phyloP scores from a whole-genome alignment of 148 eudicot species.

The Vaccinium macrocarpon region DNA sequence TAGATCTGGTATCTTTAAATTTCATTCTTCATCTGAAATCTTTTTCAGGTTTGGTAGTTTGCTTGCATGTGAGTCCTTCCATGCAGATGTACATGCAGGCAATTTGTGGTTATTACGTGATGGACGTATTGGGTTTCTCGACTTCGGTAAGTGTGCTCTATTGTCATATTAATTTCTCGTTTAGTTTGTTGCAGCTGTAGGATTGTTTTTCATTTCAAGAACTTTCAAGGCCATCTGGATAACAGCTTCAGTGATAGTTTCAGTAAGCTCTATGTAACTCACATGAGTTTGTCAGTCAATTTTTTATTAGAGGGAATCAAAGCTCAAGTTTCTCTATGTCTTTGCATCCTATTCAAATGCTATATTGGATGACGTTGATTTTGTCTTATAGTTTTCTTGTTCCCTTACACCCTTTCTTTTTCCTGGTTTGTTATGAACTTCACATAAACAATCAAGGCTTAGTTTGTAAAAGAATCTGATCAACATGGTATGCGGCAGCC shows the following conservation, averaged over 20 bases:
- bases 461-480: not conserved
- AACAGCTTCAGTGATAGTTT: not conserved
- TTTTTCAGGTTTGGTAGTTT: constrained; percentile 92
- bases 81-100: constrained; percentile 99
- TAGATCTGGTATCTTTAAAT: not conserved
- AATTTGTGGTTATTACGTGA: constrained; percentile 93
- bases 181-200: not conserved
- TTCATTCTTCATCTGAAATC: constrained; percentile 3
- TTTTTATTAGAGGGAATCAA: not conserved
- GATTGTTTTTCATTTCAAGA: not conserved
- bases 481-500: not conserved
- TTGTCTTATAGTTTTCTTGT: not conserved
- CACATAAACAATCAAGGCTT: too few relatives aligned
- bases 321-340: not conserved
- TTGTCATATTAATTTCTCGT: not conserved
- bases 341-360: not conserved
- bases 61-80: constrained; percentile 92
- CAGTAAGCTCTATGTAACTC: not conserved
- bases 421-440: not conserved
- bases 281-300: not conserved
- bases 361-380: not conserved
- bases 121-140: constrained; percentile 96
- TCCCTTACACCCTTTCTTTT: not conserved
- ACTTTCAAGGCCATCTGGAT: not conserved
- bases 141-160: constrained; percentile 64